Evolutionary conservation across 257 asterid species (phyloP).

Genomic region (Plantago major): DNA sequence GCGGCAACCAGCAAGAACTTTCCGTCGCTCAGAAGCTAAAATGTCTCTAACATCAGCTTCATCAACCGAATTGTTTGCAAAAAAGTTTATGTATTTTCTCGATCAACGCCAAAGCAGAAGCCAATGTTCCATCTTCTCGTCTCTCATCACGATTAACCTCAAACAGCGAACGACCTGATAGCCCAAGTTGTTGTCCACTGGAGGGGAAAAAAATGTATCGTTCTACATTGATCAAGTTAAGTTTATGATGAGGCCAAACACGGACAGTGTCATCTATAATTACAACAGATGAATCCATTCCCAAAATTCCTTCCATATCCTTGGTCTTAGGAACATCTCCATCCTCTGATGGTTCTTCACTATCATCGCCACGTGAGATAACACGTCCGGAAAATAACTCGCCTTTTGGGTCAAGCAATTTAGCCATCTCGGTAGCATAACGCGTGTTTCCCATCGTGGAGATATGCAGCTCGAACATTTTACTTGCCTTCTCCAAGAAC

Average conservation of each 20-base stretch:
- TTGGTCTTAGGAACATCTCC: slow-evolving; percentile 72
- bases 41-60: slow-evolving; percentile 90
- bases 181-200: slow-evolving; percentile 92
- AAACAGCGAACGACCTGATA: slow-evolving; percentile 84
- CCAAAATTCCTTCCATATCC: slow-evolving; percentile 88
- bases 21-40: slow-evolving; percentile 72
- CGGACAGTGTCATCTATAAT: slow-evolving; percentile 83
- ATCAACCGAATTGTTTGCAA: slow-evolving; percentile 54
- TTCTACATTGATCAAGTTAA: slow-evolving; percentile 76
- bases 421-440: slow-evolving; percentile 97
- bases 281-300: slow-evolving; percentile 81
- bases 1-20: slow-evolving; percentile 82
- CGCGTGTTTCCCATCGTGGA: slow-evolving; percentile 90
- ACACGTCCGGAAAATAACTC: slow-evolving; percentile 91
- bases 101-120: slow-evolving; percentile 78
- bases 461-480: slow-evolving; percentile 77
- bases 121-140: slow-evolving; percentile 91
- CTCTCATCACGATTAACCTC: slow-evolving; percentile 97
- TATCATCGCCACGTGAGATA: slow-evolving; percentile 84
- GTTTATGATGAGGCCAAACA: slow-evolving; percentile 88
- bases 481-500: slow-evolving; percentile 90
- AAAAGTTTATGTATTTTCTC: slow-evolving; percentile 77
- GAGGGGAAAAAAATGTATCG: slow-evolving; percentile 88
- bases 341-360: slow-evolving; percentile 50
- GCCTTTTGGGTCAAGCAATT: slow-evolving; percentile 93